Conservation (phyloP, 1,284 basidiomycete genomes). For the Porodaedalea pini region DNA sequence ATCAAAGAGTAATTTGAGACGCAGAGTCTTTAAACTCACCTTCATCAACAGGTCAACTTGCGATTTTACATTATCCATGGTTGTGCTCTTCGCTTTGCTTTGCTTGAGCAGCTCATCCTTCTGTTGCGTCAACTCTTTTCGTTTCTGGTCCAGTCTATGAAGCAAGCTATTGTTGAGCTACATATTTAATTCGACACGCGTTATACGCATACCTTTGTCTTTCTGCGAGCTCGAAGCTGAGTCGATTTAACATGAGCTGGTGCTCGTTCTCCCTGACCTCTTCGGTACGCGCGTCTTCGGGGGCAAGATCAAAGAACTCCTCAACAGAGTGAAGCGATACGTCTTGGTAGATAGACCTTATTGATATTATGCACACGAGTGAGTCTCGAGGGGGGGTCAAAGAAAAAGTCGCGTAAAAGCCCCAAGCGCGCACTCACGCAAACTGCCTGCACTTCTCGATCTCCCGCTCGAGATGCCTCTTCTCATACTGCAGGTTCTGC, state of each 20-base stretch:
- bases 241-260: constrained; percentile 75
- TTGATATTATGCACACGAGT: not conserved
- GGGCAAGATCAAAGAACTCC: constrained; percentile 62
- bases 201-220: constrained; percentile 70
- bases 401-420: not conserved
- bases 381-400: too few species aligned
- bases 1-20: too few species aligned
- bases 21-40: constrained; percentile 36
- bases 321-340: constrained; percentile 64
- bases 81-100: constrained; percentile 59
- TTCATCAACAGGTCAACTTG: constrained; percentile 73
- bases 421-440: constrained; percentile 51
- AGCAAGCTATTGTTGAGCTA: constrained; percentile 5
- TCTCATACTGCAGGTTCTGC: constrained; percentile 80
- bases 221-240: constrained; percentile 78
- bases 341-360: constrained; percentile 79
- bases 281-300: constrained; percentile 57
- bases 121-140: constrained; percentile 57
- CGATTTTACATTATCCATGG: constrained; percentile 68
- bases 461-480: constrained; percentile 77
- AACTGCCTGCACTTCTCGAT: constrained; percentile 86
- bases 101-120: constrained; percentile 74
- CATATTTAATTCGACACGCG: too few species aligned
- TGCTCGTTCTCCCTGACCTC: constrained; percentile 64
- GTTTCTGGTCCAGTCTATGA: constrained; percentile 59